Conservation (phyloP, 2,329 filamentous ascomycete genomes). For the Beauveria sp. region DNA sequence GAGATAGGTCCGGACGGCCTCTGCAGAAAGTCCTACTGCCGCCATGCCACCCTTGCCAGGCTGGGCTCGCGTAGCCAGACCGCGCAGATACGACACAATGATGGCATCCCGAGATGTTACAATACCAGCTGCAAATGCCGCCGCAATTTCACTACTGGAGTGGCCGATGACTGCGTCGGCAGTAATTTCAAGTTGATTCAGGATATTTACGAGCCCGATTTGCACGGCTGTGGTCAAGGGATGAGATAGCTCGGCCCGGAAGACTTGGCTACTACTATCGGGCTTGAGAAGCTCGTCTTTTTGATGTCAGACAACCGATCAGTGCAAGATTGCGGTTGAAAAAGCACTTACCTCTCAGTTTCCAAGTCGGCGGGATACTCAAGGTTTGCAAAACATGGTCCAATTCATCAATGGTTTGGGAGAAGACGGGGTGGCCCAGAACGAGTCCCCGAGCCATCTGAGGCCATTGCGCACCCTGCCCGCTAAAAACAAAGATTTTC, state of each 20-base stretch:
- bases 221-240: neutral
- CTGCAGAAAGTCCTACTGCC: neutral
- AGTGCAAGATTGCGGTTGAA: no score
- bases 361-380: no score
- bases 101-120: neutral
- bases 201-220: neutral
- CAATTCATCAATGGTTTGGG: neutral
- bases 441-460: neutral
- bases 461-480: neutral
- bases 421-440: neutral
- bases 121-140: neutral
- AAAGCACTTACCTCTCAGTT: no score
- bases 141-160: neutral
- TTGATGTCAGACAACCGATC: no score
- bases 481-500: neutral
- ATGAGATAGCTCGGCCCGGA: neutral
- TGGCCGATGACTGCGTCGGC: neutral
- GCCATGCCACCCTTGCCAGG: neutral
- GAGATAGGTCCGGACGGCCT: no score
- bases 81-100: neutral
- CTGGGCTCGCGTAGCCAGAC: neutral
- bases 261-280: neutral
- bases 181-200: neutral
- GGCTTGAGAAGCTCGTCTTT: neutral
- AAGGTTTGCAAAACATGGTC: neutral